Evolutionary conservation across 2,329 filamentous ascomycete species (phyloP).

Genomic region (Xylaria polymorpha): DNA sequence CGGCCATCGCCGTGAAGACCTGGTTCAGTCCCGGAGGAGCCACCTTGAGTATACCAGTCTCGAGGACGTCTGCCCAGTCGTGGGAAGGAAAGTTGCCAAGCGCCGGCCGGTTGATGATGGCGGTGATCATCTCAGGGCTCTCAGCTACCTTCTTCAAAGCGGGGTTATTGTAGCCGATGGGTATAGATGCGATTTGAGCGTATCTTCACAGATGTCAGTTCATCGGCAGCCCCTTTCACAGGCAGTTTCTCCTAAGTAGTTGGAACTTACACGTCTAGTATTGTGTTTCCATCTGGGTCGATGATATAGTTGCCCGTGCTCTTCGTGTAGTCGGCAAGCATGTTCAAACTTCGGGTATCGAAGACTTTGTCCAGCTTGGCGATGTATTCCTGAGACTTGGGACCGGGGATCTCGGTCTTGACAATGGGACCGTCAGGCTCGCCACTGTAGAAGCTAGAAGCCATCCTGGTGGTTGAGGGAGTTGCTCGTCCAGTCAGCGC

Average conservation of each 20-base stretch:
- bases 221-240: background rate
- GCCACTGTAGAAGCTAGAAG: constrained; percentile 49
- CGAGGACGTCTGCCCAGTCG: constrained; percentile 84
- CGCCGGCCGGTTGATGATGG: constrained; percentile 88
- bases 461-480: constrained; percentile 44
- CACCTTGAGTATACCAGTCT: constrained; percentile 82
- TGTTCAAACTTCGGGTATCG: constrained; percentile 86
- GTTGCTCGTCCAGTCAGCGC: constrained; percentile 38
- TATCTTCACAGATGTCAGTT: constrained; percentile 63
- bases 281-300: constrained; percentile 76
- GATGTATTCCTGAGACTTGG: constrained; percentile 75
- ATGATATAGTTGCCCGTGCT: constrained; percentile 84
- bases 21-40: constrained; percentile 86
- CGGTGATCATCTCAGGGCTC: constrained; percentile 80
- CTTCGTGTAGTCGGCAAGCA: constrained; percentile 80
- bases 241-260: background rate
- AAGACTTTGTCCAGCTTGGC: constrained; percentile 81
- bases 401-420: constrained; percentile 77
- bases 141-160: constrained; percentile 75
- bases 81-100: constrained; percentile 90
- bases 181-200: constrained; percentile 92
- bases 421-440: constrained; percentile 66
- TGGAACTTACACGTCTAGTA: constrained; percentile 74
- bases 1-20: constrained; percentile 90
- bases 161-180: constrained; percentile 92